phyloP scores from a whole-genome alignment of 1,284 basidiomycete species.

The Leccinum pachyderme region DNA sequence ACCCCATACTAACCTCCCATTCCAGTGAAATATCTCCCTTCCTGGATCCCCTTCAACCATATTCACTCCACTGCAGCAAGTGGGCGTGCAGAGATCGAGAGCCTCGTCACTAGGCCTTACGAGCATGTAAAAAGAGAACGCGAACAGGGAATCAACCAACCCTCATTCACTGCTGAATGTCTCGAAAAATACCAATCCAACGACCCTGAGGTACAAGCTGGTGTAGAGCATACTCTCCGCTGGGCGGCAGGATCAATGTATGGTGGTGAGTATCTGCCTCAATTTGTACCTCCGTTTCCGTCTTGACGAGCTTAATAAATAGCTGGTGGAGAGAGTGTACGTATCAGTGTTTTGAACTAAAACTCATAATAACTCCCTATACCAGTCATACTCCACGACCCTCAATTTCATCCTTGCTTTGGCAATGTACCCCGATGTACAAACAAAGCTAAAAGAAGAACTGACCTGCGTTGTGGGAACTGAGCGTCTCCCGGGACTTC shows the following conservation, averaged over 20 bases:
- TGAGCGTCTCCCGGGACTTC: constrained; percentile 29
- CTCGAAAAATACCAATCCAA: constrained; percentile 17
- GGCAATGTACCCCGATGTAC: constrained; percentile 23
- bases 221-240: constrained; percentile 9
- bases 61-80: constrained; percentile 12
- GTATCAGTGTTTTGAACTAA: neutral
- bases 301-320: neutral
- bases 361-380: neutral
- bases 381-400: constrained; percentile 26
- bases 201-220: constrained; percentile 1
- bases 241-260: constrained; percentile 31
- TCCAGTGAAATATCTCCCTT: constrained; percentile 30
- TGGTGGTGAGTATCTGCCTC: constrained; percentile 17
- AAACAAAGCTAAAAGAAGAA: constrained; percentile 23
- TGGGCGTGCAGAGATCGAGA: constrained; percentile 17
- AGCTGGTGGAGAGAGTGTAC: constrained; percentile 28
- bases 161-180: constrained; percentile 21
- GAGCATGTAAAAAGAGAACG: constrained; percentile 20
- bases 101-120: constrained; percentile 16
- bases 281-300: neutral
- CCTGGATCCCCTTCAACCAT: constrained; percentile 22
- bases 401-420: constrained; percentile 29
- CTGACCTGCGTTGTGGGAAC: constrained; percentile 18
- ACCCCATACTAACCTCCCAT: neutral
- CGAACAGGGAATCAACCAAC: constrained; percentile 7